These are phyloP conservation scores for Talaromyces sp. DNA, from an alignment of 2,329 filamentous ascomycete genomes.

Conservation along the genomic window DNA sequence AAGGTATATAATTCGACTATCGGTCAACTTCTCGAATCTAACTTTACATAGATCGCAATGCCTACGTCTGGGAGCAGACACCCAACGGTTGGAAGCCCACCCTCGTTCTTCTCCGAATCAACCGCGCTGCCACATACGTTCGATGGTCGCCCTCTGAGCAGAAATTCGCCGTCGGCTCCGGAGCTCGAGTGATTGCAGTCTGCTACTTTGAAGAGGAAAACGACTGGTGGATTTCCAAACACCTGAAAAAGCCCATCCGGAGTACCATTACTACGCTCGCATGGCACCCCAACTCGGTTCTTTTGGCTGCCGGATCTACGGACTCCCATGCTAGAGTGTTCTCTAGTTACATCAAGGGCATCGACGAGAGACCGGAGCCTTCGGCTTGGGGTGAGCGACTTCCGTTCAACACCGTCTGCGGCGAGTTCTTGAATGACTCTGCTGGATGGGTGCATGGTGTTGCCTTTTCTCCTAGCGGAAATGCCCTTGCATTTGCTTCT, in stretches of 20 bases:
- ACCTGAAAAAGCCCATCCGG: conserved; percentile 97
- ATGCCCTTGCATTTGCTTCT: conserved; percentile 88
- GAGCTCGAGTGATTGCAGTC: conserved; percentile 89
- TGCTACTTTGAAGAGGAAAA: conserved; percentile 99
- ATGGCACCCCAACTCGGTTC: conserved; percentile 97
- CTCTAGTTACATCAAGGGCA: conserved; percentile 92
- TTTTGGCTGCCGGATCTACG: conserved; percentile 91
- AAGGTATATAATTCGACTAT: conserved; percentile 56
- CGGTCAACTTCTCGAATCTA: neutral
- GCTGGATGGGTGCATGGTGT: conserved; percentile 96
- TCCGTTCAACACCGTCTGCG: conserved; percentile 97
- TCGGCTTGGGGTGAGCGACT: conserved; percentile 91
- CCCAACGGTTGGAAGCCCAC: conserved; percentile 92
- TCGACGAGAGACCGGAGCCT: conserved; percentile 80
- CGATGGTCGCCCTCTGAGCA: conserved; percentile 95
- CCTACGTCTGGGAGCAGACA: conserved; percentile 96
- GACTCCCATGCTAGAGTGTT: conserved; percentile 95
- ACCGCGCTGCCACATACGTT: conserved; percentile 92
- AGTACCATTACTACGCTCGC: conserved; percentile 92
- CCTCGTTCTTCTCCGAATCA: conserved; percentile 92
- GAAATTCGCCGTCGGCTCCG: conserved; percentile 96
- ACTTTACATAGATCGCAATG: conserved; percentile 73
- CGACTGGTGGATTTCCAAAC: conserved; percentile 99
- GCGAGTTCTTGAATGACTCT: conserved; percentile 92
- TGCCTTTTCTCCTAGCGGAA: conserved; percentile 85